A percentile compares a stretch with the other conserved stretches of the same genome.
Evolutionary conservation across 2,329 filamentous ascomycete genomes (phyloP).

Genomic region (Sclerotinia sclerotiorum): DNA sequence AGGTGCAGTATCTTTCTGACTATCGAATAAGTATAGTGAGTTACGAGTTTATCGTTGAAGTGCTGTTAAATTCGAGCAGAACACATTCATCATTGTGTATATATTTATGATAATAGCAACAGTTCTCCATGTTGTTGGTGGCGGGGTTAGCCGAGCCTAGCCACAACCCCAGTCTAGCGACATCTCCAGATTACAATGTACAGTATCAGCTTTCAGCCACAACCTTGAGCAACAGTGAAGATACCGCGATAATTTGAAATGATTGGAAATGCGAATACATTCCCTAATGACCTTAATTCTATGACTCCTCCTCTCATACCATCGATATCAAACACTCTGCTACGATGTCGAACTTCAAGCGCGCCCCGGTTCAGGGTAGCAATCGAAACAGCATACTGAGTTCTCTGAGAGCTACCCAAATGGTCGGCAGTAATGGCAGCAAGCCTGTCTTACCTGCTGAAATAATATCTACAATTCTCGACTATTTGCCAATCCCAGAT

Average conservation of each 20-base stretch:
- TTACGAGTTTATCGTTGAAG: too few relatives aligned
- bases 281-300: background rate
- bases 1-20: too few relatives aligned
- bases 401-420: constrained; percentile 75
- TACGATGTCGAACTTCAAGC: constrained; percentile 49
- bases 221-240: constrained; percentile 10
- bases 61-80: too few relatives aligned
- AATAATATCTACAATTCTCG: constrained; percentile 82
- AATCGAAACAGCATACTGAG: constrained; percentile 61
- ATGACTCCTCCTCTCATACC: background rate
- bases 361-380: constrained; percentile 34
- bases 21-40: too few relatives aligned
- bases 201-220: constrained; percentile 13
- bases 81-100: too few relatives aligned
- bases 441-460: constrained; percentile 84
- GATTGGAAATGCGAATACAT: constrained; percentile 10
- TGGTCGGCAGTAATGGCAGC: constrained; percentile 58
- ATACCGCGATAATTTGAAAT: background rate
- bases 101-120: too few relatives aligned
- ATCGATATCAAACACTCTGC: background rate
- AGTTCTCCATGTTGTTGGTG: background rate
- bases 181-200: constrained; percentile 4
- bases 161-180: background rate
- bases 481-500: constrained; percentile 83
- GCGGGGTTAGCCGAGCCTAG: background rate